Conservation (phyloP, 139 green algal species). For the Picochlorum sp. region DNA sequence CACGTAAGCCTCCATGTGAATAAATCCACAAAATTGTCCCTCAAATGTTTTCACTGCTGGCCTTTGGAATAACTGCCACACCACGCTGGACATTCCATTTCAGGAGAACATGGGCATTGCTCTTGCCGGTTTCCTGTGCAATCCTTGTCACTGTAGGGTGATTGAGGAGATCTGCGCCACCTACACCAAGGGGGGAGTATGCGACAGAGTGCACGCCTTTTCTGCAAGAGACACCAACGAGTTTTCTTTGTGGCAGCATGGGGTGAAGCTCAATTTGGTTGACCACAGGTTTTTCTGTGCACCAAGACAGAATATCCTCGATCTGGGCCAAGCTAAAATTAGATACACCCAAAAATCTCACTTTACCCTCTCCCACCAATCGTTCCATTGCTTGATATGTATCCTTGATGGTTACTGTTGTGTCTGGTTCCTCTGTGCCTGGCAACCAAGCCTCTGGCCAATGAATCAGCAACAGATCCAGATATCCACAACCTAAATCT, state of each 20-base stretch:
- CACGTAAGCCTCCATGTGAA: slow-evolving; percentile 43
- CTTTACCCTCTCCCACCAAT: slow-evolving; percentile 47
- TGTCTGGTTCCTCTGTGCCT: slow-evolving; percentile 33
- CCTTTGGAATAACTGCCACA: slow-evolving; percentile 61
- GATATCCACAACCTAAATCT: slow-evolving; percentile 62
- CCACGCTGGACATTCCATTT: slow-evolving; percentile 81
- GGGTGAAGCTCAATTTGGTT: slow-evolving; percentile 83
- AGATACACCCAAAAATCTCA: slow-evolving; percentile 41
- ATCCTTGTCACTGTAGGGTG: slow-evolving; percentile 34
- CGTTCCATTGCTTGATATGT: slow-evolving; percentile 59
- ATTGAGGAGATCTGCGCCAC: slow-evolving; percentile 25
- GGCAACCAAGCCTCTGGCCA: slow-evolving; percentile 67
- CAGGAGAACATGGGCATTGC: slow-evolving; percentile 57
- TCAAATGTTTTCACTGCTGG: slow-evolving; percentile 30
- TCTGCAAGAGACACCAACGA: slow-evolving; percentile 57
- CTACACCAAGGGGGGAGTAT: slow-evolving; percentile 51
- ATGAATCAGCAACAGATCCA: slow-evolving; percentile 77
- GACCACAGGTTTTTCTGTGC: slow-evolving; percentile 51
- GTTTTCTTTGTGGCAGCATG: slow-evolving; percentile 57
- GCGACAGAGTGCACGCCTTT: slow-evolving; percentile 67
- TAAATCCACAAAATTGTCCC: slow-evolving; percentile 41
- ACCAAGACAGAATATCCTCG: slow-evolving; percentile 51
- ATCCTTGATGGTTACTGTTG: slow-evolving; percentile 35
- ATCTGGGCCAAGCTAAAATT: slow-evolving; percentile 50
- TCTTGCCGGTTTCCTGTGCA: slow-evolving; percentile 46